These are phyloP conservation scores for Echinosophora koreensis DNA, from an alignment of 306 rosid species.

Conservation along the genomic window DNA sequence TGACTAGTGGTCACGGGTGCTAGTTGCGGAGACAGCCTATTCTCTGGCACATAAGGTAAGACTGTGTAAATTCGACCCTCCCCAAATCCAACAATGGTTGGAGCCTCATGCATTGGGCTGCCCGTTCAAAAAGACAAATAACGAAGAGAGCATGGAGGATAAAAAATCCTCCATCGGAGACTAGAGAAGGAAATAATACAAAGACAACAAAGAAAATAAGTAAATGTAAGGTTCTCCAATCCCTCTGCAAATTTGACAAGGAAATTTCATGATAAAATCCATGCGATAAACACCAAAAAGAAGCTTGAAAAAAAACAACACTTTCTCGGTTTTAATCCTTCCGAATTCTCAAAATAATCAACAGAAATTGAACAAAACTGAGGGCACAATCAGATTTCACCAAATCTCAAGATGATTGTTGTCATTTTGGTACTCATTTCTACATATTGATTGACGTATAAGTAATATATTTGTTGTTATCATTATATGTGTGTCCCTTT, in stretches of 20 bases:
- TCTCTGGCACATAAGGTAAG: not conserved
- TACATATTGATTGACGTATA: not conserved
- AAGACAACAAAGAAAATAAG: not conserved
- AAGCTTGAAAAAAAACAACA: not conserved
- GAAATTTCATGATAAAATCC: not conserved
- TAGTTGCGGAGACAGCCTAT: not conserved
- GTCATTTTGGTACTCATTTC: not conserved
- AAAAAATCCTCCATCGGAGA: conserved; percentile 20
- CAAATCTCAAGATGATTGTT: not conserved
- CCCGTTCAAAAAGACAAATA: not conserved
- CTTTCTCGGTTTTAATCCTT: not conserved
- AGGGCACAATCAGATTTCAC: not conserved
- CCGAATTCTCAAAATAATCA: conserved; percentile 2
- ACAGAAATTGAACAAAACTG: not conserved
- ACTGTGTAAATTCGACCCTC: not conserved
- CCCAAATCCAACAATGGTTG: not conserved
- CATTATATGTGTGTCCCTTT: not conserved
- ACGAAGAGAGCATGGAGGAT: not conserved
- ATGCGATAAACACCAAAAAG: conserved; percentile 10
- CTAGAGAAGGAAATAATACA: not conserved
- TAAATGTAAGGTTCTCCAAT: not conserved
- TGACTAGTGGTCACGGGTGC: not conserved
- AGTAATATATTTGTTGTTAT: not conserved
- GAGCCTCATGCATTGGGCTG: not conserved
- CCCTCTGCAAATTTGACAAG: conserved; percentile 7